Evolutionary conservation across 73 alveolate genomes (phyloP).

Genomic region (Paramecium sexaurelia): DNA sequence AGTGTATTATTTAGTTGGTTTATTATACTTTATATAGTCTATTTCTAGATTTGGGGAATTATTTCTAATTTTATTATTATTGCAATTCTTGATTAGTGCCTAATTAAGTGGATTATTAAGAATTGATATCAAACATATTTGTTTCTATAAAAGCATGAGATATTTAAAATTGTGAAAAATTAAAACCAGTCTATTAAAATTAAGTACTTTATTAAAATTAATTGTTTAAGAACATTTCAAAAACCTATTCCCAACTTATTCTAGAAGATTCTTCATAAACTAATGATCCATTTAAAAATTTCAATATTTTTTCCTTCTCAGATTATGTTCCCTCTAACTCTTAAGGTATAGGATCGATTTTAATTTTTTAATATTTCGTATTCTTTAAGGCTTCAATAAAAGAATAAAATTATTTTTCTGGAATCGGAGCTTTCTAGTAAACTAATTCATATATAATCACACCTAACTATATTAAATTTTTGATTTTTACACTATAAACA

Average conservation of each 20-base stretch:
- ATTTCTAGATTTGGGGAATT: too few relatives aligned
- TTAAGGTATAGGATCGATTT: not conserved
- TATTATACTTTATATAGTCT: too few relatives aligned
- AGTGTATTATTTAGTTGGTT: too few relatives aligned
- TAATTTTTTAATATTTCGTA: not conserved
- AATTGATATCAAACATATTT: not conserved
- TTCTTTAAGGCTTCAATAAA: not conserved
- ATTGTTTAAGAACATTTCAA: not conserved
- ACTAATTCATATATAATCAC: not conserved
- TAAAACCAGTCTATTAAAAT: too few relatives aligned
- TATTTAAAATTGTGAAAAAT: too few relatives aligned
- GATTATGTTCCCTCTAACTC: not conserved
- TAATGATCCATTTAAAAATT: not conserved
- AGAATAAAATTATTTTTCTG: not conserved
- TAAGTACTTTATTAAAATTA: too few relatives aligned
- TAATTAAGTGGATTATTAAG: not conserved
- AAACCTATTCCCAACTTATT: not conserved
- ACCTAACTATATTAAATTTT: not conserved
- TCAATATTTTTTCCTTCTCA: not conserved
- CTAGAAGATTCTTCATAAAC: not conserved
- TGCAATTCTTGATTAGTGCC: not conserved
- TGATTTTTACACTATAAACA: conserved; percentile 8
- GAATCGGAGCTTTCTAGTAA: not conserved
- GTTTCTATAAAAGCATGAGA: too few relatives aligned
- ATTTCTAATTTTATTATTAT: not conserved